Evolutionary conservation across 345 rosid genomes (phyloP), one percentile per base, ranked within the genome.

Genomic region (Carallia brachiata): DNA sequence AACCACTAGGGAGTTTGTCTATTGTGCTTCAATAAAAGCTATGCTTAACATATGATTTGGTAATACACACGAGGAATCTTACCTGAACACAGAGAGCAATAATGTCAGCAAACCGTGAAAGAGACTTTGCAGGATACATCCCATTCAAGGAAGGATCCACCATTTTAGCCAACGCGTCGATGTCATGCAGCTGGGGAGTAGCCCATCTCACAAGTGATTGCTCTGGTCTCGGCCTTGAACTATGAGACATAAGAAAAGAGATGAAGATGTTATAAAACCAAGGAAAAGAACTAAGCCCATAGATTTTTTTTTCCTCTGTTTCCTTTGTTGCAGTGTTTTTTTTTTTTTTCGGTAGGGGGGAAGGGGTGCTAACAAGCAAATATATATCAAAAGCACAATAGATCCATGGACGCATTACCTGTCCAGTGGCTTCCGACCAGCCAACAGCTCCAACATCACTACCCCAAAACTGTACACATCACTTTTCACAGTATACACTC

Each of bases 201-300:
- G 99, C 98, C 99, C 99, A 96, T 87, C 98, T 87, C 66, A 96
- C 98, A 39, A 96, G 90, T 36, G 99, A 96, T 67, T 92, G 99
- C 80, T 96, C 99, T 57, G 93, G 75, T 81, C 99, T 88, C 12
- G 77, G 73, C 81, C 99, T 90, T 36, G 96, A 92, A 86, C 99
- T 95, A 63, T 44, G 6, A 18, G 63, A 66, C 7, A 66, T 52
- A 19, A 74, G 17, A 56, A 60, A 55, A 17, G 9, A 36, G 23
- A 61, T 64, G 8, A 12, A 27, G 73, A 28, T 28, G 58, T n/a
- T 28, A 16, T 7, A 10, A 36, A 37, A 17, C 55, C 60, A 53
- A 77, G 34, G 50, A 30, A 63, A 34, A 0, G 8, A 44, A 10
- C 44, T 44, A 10, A 44, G 16, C 50, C 16, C 16, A 12, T 1